Evolutionary conservation across 129 eudicot genomes (phyloP), one percentile per base, ranked within the genome.

Genomic region (Oenanthe sinensis): DNA sequence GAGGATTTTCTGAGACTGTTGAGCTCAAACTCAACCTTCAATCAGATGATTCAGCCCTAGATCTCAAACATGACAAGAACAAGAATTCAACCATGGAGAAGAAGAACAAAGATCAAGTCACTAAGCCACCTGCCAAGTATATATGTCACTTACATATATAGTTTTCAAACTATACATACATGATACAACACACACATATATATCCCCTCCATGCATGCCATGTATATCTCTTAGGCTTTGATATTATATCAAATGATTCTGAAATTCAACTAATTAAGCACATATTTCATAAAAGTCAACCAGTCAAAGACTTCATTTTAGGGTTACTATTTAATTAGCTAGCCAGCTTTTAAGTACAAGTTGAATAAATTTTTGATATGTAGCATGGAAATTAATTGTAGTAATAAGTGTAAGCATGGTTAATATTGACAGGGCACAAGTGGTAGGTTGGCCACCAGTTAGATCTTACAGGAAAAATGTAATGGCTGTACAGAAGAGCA

Each of bases 381-480:
- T 58, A 58, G 30, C 67, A 58, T 58, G 67, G n/a, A n/a, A 58
- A 8, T 58, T 58, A n/a, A n/a, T n/a, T n/a, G 67, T 58, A 55
- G 30, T 55, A 58, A 3, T n/a, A 58, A 58, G 0, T n/a, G 14
- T 42, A 4, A 16, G 6, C 8, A 8, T 12, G 15, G n/a, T 30
- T 11, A 46, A 3, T 12, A 33, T 71, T 42, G 83, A 47, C 79
- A 93, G 98, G 91, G 96, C 96, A 75, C 98, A 93, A 46, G 93
- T 93, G 81, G 98, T 93, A 67, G 98, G 98, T 55, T 93, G 98
- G 98, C 98, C 98, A 80, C 98, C 98, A 46, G 98, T 93, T 55
- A 79, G 98, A 88, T 83, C 91, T 58, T 91, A 85, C 86, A 86
- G 98, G 74, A 93, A 93, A 87, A 93, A 93, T 78, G 79, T 88